Base-by-base conservation (phyloP, 1,139 yeast species). In the Ogataea hybrid region DNA sequence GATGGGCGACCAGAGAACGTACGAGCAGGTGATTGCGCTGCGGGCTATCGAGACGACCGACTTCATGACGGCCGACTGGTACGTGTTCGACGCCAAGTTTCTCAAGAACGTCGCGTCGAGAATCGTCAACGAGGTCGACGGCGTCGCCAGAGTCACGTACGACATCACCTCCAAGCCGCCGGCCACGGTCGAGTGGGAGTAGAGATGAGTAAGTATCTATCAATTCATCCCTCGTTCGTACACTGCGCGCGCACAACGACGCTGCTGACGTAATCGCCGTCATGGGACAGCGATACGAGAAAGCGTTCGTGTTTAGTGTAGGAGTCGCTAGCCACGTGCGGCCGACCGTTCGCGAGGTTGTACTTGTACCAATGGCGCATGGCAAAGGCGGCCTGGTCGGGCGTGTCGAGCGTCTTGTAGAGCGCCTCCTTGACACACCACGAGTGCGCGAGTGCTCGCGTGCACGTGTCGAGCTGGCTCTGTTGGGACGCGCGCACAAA, bases 61-160 rank as follows among this genome's bases (percentile, higher is more conserved):
- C 71, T 92, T 94, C 77, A 92, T 92, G 99, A 92, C 99, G 57
- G 98, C 98, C 52, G 98, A 94, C 69, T 94, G 98, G 98, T 92
- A 73, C 67, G 86, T 86, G 54, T 92, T 92, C 62, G 97, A 90
- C 59, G 95, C 94, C 54, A 69, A 81, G 40, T 92, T 92, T 82
- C 79, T 92, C 68, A 92, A 90, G 79, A 80, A 72, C 52, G 97
- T 90, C 48, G 90, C 97, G 45, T 81, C 95, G 42, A 84, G 99
- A 77, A 94, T 92, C 52, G 97, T 92, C 58, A 94, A 94, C 69
- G 99, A 92, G 73, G 98, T 92, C 51, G 87, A 84, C 56, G 99
- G 99, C 63, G 98, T 92, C 59, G 97, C 98, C 48, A 86, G 99
- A 71, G 98, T 94, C 49, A 94, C 96, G 44, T 94, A 92, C 68